phyloP scores from a whole-genome alignment of 108 stramenopile species.

The Epipyxis sp. region DNA sequence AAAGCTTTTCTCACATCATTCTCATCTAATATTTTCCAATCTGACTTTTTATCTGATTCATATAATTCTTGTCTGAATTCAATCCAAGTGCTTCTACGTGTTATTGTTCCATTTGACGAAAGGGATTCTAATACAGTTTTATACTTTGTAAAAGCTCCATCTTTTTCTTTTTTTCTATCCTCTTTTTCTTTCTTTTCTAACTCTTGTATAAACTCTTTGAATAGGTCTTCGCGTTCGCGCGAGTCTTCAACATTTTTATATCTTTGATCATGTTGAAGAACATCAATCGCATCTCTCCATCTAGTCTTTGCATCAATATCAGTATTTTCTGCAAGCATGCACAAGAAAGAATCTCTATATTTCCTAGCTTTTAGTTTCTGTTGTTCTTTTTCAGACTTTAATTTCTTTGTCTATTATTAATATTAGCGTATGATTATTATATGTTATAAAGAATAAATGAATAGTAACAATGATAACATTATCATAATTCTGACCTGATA shows the following conservation, averaged over 20 bases:
- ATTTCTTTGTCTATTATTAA: slow-evolving; percentile 37
- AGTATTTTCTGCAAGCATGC: slow-evolving; percentile 51
- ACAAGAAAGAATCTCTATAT: slow-evolving; percentile 51
- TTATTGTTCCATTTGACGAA: not conserved
- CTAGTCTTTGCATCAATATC: slow-evolving; percentile 47
- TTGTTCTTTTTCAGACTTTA: slow-evolving; percentile 48
- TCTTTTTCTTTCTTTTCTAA: slow-evolving; percentile 51
- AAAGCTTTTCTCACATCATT: slow-evolving; percentile 19
- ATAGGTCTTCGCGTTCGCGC: slow-evolving; percentile 47
- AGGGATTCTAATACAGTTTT: not conserved
- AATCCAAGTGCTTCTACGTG: not conserved
- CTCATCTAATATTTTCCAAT: not conserved
- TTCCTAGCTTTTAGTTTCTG: slow-evolving; percentile 39
- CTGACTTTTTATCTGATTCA: not conserved
- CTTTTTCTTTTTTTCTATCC: slow-evolving; percentile 27
- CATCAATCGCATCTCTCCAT: slow-evolving; percentile 48
- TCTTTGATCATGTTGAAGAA: slow-evolving; percentile 45
- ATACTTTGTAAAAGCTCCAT: not conserved
- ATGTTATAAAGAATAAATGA: not conserved
- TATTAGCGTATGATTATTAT: too few species aligned
- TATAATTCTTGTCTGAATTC: not conserved
- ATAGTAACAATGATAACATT: not conserved
- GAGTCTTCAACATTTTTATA: slow-evolving; percentile 43
- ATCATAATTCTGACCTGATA: slow-evolving; percentile 32
- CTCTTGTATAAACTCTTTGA: slow-evolving; percentile 53